Base-by-base conservation (phyloP, 2,329 filamentous ascomycete species). In the Emericellopsis atlantica region DNA sequence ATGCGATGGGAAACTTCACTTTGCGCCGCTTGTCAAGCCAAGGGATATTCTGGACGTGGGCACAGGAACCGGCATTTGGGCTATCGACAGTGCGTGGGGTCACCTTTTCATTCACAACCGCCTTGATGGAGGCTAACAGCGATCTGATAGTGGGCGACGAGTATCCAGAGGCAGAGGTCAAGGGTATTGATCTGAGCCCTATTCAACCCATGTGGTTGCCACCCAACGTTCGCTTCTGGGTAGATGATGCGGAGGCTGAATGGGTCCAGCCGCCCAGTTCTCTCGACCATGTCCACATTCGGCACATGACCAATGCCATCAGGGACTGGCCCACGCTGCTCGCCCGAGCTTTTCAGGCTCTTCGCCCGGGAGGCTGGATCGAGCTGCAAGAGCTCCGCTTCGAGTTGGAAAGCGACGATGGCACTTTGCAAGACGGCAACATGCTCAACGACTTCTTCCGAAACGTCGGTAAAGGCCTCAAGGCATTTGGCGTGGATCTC, bases 331-430 rank as follows among this genome's bases (percentile, higher is more conserved):
- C 45, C 9, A 39, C 32, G 3, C 38, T 54, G 7, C 37, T 52
- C 11, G 29, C 15, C 3, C 45, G 52, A 24, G 49, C 49, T 11
- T 53, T 52, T 34, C 44, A 40, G 51, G 51, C 44, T 2, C 24
- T 32, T 12, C 9, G 9, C 14, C 67, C 68, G 0, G 67, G 68
- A 16, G 66, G 66, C 29, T 68, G 65, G 58, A 55, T 70, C 22
- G 66, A 71, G 43, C 53, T 66, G 5, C 60, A 64, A 16, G 56
- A 59, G 6, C 48, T 51, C n/a, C 44, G 48, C 12, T 51, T 50
- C 44, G 44, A 47, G 9, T 48, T 53, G n/a, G 40, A 45, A 5
- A 58, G 52, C 34, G 56, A 58, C 23, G 56, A 58, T 16, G 49
- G 42, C 15, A 54, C 52, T 4, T 39, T 57, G 23, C 49, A 49